Conservation (phyloP, 2,329 filamentous ascomycete species). For the Pseudocercospora cruenta region DNA sequence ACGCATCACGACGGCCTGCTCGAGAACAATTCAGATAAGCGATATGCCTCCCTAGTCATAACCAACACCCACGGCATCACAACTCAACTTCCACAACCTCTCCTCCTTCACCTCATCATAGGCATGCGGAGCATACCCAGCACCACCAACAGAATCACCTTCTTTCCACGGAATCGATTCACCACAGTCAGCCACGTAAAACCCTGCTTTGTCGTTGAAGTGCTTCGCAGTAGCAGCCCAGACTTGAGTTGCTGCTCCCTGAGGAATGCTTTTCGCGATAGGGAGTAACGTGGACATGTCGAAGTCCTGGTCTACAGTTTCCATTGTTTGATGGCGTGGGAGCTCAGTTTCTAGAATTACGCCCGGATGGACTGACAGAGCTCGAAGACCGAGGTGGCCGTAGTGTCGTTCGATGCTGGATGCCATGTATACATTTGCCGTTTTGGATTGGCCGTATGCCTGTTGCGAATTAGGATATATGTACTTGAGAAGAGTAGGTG, state of each 20-base stretch:
- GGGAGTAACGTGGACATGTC: neutral
- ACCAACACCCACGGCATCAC: constrained; percentile 30
- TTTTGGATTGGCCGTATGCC: constrained; percentile 48
- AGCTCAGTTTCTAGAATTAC: constrained; percentile 16
- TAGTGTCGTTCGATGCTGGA: constrained; percentile 57
- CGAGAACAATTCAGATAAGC: no score
- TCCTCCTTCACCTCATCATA: constrained; percentile 47
- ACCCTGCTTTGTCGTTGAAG: constrained; percentile 51
- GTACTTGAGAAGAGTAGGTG: neutral
- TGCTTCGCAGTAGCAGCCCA: constrained; percentile 47
- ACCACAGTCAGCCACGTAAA: constrained; percentile 48
- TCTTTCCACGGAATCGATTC: constrained; percentile 39
- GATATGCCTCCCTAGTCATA: neutral
- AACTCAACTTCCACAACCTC: constrained; percentile 49
- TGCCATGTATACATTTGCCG: constrained; percentile 57
- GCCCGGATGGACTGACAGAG: constrained; percentile 48
- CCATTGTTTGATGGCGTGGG: constrained; percentile 2
- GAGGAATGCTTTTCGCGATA: constrained; percentile 36
- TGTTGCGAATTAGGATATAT: neutral
- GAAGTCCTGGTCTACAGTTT: neutral
- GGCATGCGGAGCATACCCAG: constrained; percentile 41
- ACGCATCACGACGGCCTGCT: neutral
- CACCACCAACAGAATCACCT: constrained; percentile 23
- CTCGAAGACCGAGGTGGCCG: constrained; percentile 50
- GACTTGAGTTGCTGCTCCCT: constrained; percentile 56